Conservation (phyloP, 192 early-diverging fungal species). For the Irineochytrium annulatum region DNA sequence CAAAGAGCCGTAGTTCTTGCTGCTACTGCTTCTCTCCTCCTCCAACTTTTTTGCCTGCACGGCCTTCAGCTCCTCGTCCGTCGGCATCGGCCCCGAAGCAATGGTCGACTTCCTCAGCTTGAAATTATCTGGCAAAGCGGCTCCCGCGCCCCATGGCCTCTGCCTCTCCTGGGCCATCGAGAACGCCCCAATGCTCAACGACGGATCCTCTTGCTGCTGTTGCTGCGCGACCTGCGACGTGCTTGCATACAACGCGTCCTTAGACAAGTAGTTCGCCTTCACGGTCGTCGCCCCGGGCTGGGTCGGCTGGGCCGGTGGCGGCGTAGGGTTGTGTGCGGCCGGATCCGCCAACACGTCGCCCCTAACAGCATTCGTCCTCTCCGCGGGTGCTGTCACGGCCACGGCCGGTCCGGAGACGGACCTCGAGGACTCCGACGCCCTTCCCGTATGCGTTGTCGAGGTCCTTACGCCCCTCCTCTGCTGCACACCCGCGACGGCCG, state of each 20-base stretch:
- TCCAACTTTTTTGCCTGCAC: not conserved
- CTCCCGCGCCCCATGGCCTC: constrained; percentile 15
- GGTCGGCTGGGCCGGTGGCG: no score
- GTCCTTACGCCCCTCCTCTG: no score
- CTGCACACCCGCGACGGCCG: not conserved
- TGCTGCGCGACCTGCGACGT: not conserved
- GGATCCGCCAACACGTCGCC: no score
- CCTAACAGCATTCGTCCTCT: no score
- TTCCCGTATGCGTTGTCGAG: no score
- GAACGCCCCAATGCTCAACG: not conserved
- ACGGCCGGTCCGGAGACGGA: no score
- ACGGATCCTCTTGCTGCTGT: constrained; percentile 2
- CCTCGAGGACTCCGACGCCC: no score
- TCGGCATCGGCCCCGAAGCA: constrained; percentile 38
- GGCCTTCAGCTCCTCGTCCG: constrained; percentile 10
- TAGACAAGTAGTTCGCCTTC: constrained; percentile 3
- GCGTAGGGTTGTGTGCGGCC: no score
- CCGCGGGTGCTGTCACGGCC: no score
- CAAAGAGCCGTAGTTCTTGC: no score
- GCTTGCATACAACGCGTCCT: not conserved
- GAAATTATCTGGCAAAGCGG: constrained; percentile 40
- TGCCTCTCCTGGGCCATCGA: not conserved
- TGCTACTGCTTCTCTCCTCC: not conserved
- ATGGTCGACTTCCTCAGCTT: constrained; percentile 40
- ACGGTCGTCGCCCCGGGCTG: not conserved